Evolutionary conservation across 1,139 yeast species (phyloP), one percentile per base, ranked within the genome.

Genomic region (Hyphopichia pseudoburtonii): DNA sequence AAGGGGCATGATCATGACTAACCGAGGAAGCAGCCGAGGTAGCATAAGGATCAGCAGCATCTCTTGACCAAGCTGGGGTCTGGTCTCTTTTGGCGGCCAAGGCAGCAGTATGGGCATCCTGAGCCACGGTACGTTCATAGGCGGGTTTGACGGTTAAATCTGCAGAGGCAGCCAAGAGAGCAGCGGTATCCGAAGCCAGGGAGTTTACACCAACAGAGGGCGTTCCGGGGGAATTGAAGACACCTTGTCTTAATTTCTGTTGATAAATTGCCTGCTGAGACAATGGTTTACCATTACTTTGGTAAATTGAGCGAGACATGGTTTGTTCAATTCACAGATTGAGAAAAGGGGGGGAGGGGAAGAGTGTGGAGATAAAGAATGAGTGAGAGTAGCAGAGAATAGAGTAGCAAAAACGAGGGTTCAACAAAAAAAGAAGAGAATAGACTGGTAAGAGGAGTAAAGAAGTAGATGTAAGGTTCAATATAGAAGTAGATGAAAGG

Each of bases 231-330:
- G 80, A 71, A 46, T 76, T 74, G 62, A 73, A 87, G 36, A 82
- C 71, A 28, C 96, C 96, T 52, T 82, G 84, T 52, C 78, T 85
- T 55, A 83, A 64, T 52, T 83, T 83, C 45, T 88, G 90, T 49
- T 81, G 83, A 64, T 86, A 87, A 38, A 82, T 61, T 3, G 95
- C 95, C 56, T 82, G 86, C 46, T 76, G 78, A 31, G 87, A 80
- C 43, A 84, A 68, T 12, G 87, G 88, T 51, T 78, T 78, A 15
- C 87, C 89, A 45, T 77, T 70, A 38, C 78, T 68, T 60, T 82
- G 87, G 56, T 84, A 84, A 34, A 77, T 80, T 12, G 80, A 70
- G 39, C 62, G 60, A 33, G 71, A 61, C 72, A 66, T 66, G 23
- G 23, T n/a, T n/a, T n/a, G n/a, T n/a, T n/a, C n/a, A n/a, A n/a